Evolutionary conservation across 2,329 filamentous ascomycete species (phyloP).

Genomic region (Penicillium sp.): DNA sequence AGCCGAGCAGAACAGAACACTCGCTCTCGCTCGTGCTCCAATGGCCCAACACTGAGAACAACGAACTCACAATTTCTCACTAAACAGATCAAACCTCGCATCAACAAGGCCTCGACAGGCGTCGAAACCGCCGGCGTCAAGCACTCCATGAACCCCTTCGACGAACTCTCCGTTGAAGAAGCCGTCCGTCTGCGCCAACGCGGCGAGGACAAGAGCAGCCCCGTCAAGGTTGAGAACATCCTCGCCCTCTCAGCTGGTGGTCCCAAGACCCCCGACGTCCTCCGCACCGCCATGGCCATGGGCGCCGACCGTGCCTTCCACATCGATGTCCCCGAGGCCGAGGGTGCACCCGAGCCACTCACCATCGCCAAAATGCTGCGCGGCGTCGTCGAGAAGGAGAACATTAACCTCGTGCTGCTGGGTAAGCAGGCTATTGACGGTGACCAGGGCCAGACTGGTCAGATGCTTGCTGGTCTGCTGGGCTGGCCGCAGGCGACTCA

Average conservation of each 20-base stretch:
- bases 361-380: conserved; percentile 88
- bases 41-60: not conserved
- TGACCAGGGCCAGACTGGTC: conserved; percentile 92
- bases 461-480: conserved; percentile 93
- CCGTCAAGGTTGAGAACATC: conserved; percentile 84
- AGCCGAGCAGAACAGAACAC: not conserved
- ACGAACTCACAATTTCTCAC: not conserved
- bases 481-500: conserved; percentile 95
- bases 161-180: conserved; percentile 97
- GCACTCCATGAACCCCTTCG: conserved; percentile 98
- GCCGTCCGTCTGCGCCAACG: conserved; percentile 92
- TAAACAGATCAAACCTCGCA: conserved; percentile 67
- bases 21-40: not conserved
- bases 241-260: conserved; percentile 87
- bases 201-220: conserved; percentile 57
- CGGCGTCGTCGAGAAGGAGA: conserved; percentile 78
- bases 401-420: conserved; percentile 87
- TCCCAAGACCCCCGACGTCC: conserved; percentile 81
- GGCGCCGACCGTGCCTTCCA: conserved; percentile 91
- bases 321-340: conserved; percentile 76
- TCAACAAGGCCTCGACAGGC: conserved; percentile 75
- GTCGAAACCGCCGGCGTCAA: conserved; percentile 93
- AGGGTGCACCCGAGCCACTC: conserved; percentile 75
- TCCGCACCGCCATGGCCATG: conserved; percentile 98
- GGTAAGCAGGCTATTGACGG: conserved; percentile 99